Conservation (phyloP, 1,284 basidiomycete species). For the Cryptococcus sp. region DNA sequence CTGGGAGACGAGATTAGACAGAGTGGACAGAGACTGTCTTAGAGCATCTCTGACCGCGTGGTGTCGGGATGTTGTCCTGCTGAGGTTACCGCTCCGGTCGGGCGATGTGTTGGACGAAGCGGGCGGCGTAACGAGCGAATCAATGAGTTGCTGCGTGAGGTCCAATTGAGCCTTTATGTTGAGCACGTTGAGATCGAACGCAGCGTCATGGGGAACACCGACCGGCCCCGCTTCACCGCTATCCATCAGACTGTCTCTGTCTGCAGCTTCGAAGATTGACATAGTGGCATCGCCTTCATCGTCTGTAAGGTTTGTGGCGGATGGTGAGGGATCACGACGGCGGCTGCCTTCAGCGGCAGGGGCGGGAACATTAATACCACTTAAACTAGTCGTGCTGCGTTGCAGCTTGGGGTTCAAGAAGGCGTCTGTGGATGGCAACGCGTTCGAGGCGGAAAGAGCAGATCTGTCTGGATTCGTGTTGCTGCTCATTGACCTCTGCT, state of each 20-base stretch:
- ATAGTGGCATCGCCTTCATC: conserved; percentile 32
- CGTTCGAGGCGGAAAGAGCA: conserved; percentile 19
- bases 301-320: conserved; percentile 25
- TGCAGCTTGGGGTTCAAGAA: conserved; percentile 48
- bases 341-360: conserved; percentile 51
- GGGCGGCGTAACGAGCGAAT: conserved; percentile 56
- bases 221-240: conserved; percentile 3
- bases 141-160: conserved; percentile 68
- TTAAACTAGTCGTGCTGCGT: conserved; percentile 56
- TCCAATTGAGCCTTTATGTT: conserved; percentile 77
- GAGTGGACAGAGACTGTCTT: conserved; percentile 63
- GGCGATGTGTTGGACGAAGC: conserved; percentile 38
- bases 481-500: conserved; percentile 24
- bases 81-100: conserved; percentile 6
- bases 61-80: conserved; percentile 42
- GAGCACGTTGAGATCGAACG: conserved; percentile 74
- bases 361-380: conserved; percentile 27
- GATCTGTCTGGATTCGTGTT: conserved; percentile 18
- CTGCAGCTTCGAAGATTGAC: conserved; percentile 33
- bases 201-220: conserved; percentile 65
- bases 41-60: conserved; percentile 63
- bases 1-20: conserved; percentile 65
- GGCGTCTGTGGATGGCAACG: conserved; percentile 34
- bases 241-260: conserved; percentile 29
- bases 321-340: conserved; percentile 14